These are phyloP conservation scores for Candida michaelii DNA, from an alignment of 805 yeast species.

Conservation along the genomic window DNA sequence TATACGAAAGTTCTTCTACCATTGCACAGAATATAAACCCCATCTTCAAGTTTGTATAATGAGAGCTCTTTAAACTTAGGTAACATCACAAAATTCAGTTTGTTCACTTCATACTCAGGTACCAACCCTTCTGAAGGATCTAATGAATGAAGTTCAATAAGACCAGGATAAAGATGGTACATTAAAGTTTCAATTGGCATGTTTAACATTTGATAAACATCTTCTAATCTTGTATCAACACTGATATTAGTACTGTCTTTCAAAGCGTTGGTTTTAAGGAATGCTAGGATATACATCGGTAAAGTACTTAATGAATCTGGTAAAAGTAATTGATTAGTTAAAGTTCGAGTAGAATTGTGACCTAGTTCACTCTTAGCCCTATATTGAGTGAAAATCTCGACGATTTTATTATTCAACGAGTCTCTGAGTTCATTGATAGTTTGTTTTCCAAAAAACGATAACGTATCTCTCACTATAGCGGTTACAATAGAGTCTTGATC, in stretches of 20 bases:
- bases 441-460: conserved; percentile 42
- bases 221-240: conserved; percentile 66
- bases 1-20: conserved; percentile 61
- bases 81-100: conserved; percentile 42
- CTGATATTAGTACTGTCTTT: conserved; percentile 46
- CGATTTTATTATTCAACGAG: conserved; percentile 39
- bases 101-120: conserved; percentile 33
- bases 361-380: conserved; percentile 46
- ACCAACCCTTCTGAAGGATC: conserved; percentile 51
- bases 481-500: conserved; percentile 57
- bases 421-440: conserved; percentile 37
- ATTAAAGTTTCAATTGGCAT: conserved; percentile 58
- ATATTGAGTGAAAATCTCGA: conserved; percentile 50
- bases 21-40: conserved; percentile 76
- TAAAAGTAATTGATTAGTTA: conserved; percentile 64
- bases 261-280: conserved; percentile 67
- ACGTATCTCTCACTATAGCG: conserved; percentile 39
- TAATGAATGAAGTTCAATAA: conserved; percentile 70
- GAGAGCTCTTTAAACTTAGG: conserved; percentile 52
- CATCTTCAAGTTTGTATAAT: conserved; percentile 53
- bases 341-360: conserved; percentile 34
- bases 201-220: conserved; percentile 49
- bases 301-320: conserved; percentile 79
- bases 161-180: conserved; percentile 74
- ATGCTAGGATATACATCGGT: conserved; percentile 64